phyloP scores from a whole-genome alignment of 2,329 filamentous ascomycete species.

The Ceratocystis eucalypticola region DNA sequence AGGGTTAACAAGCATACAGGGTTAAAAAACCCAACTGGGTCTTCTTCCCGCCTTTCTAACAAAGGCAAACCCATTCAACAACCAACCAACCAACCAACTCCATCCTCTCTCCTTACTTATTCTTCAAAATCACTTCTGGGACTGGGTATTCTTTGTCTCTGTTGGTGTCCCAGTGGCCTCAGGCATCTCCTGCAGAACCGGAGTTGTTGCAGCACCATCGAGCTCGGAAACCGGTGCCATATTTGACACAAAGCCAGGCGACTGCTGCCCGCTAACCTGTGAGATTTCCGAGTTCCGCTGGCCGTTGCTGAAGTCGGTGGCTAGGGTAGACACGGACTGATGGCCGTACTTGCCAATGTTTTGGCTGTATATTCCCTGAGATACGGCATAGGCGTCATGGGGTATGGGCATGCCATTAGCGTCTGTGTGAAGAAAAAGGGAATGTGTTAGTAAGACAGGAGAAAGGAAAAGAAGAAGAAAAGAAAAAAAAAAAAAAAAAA shows the following conservation, averaged over 20 bases:
- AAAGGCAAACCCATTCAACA: not conserved
- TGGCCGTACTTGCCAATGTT: not conserved
- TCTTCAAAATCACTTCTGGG: not conserved
- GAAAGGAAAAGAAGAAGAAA: not conserved
- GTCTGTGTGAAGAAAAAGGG: not conserved
- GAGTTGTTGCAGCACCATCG: not conserved
- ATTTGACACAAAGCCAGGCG: not conserved
- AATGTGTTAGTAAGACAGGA: not conserved
- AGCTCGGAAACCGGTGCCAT: not conserved
- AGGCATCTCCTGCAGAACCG: conserved; percentile 9
- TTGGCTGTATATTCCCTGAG: not conserved
- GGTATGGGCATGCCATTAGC: not conserved
- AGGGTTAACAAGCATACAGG: not conserved
- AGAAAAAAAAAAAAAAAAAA: not conserved
- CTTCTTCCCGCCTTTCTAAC: not conserved
- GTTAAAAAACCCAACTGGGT: not conserved
- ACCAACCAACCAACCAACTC: not conserved
- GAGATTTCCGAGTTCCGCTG: conserved; percentile 4
- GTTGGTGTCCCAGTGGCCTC: not conserved
- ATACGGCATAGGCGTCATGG: not conserved
- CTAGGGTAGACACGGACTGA: not conserved
- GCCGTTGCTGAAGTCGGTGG: not conserved
- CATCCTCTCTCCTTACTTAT: not conserved
- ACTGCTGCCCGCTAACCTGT: not conserved
- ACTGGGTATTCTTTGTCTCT: not conserved